Base-by-base conservation (phyloP, 441 rosid species). In the Eruca vesicaria region DNA sequence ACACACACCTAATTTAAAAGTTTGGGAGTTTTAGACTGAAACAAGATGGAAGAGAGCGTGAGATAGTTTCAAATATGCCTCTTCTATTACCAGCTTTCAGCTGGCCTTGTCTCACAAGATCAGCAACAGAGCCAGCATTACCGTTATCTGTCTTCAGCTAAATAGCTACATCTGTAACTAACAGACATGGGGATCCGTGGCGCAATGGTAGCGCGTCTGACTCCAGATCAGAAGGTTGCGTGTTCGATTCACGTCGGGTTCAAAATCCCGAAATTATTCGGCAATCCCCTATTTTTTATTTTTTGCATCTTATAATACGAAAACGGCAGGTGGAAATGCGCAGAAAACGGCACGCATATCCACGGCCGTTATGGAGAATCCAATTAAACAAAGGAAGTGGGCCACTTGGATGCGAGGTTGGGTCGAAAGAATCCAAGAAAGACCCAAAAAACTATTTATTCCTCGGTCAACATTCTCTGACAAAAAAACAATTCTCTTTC, bases 191-290 rank as follows among this genome's bases (percentile, higher is more conserved):
- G 97, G 96, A 91, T 90, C 89, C 90, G 96, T 90, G 97, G 99
- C 93, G 97, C 96, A 90, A 96, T 86, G 97, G 98, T 92, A 89
- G 97, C 97, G 97, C 93, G 96, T 91, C 97, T 87, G 97, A 91
- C 98, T 93, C 97, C 96, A 87, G 94, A 87, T 91, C 96, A 89
- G 92, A 96, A 96, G 97, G 97, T 90, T 93, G 94, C 92, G 92
- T 87, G 96, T 89, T 90, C 89, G 94, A 90, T 89, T 89, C 86
- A 90, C 89, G 92, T 91, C 86, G 87, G 89, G 93, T 89, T 89
- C 96, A 87, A 84, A 12, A 4, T 2, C 69, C 69, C 64, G 69
- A 72, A 71, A 10, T 0, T 0, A 0, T 77, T 66, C 41, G 69
- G 53, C 1, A n/a, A 0, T 23, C 53, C 23, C 41, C 21, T 1